Base-by-base conservation (phyloP, 352 stramenopile species). In the Pythium brassicae region DNA sequence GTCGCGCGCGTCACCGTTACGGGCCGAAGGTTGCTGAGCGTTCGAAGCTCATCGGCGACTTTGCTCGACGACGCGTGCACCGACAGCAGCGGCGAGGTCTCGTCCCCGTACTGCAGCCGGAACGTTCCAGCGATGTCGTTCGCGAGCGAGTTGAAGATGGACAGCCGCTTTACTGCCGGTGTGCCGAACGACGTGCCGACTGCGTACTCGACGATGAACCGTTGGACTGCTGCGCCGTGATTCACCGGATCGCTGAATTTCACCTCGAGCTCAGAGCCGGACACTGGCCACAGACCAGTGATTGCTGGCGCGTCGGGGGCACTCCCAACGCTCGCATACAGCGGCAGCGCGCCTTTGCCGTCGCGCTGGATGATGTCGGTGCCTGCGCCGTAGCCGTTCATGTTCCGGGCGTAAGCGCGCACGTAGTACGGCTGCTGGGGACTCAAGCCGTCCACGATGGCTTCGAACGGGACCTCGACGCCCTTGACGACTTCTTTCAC, bases 81-180 rank as follows among this genome's bases (percentile, higher is more conserved):
- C 22, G 71, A 50, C 17, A 93, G 57, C n/a, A 86, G 55, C 11
- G 68, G 62, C 15, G 81, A 75, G 11, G 71, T 22, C 4, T 65
- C 55, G 32, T 83, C 71, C 5, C 78, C 83, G 35, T 92, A 93
- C 39, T 85, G 69, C 29, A 93, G 42, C 1, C 62, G 76, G 44
- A 93, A 93, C 7, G 75, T 88, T 2, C 83, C 83, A 8, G 64
- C 55, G 14, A 86, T 72, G 47, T 93, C 78, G 50, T 86, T 74
- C 40, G 74, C 64, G 1, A 74, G 19, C 12, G 55, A 53, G 56
- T 74, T 86, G 27, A 54, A 76, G 17, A 85, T 63, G n/a, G 48
- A 70, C 2, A 93, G 22, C 29, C 67, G 76, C 54, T 89, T 87
- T 20, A 71, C 71, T 0, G 75, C 61, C 4, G 63, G 61, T 4